Base-by-base conservation (phyloP, 1,284 basidiomycete genomes). In the Trichosporon asahii region DNA sequence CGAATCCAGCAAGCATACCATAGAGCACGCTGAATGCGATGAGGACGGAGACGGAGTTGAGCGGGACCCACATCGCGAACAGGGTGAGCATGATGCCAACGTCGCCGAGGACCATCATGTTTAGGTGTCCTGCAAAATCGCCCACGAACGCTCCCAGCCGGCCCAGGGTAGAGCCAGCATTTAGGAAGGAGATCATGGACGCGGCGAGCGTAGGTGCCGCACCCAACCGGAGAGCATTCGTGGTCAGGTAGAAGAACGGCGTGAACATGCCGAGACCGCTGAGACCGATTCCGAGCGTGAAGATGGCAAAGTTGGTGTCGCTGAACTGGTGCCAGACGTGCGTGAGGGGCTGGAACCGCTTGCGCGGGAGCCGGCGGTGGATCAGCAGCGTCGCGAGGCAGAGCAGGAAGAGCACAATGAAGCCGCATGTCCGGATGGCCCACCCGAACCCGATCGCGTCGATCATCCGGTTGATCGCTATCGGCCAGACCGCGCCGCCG, bases 1-100 rank as follows among this genome's bases (percentile, higher is more conserved):
- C 74, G 5, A 73, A 73, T 11, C 72, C 78, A 0, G 70, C 74
- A 27, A 75, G 70, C 67, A 83, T 76, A 5, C 83, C 82, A 67
- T 77, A 84, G 4, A 84, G 57, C 27, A 82, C 73, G 1, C 76
- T 72, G 57, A 82, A 81, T 18, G 72, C 75, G 40, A 84, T 78
- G 3, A 82, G 35, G 64, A 81, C 72, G 66, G 71, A 49, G 35
- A 72, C 49, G 2, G 70, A 72, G 35, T 49, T 53, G 3, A 75
- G 74, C 0, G 76, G 74, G 15, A 66, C 63, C 68, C 78, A 79
- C 31, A 80, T 67, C 0, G 75, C 71, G 37, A 78, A 76, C 21
- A 68, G 61, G 7, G 77, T 44, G 27, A 76, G 66, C 11, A 70
- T 73, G 8, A 72, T 65, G 11, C 69, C 18, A 49, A 64, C 27